These are phyloP conservation scores for Mikania micrantha DNA, from an alignment of 129 eudicot genomes.

Conservation along the genomic window DNA sequence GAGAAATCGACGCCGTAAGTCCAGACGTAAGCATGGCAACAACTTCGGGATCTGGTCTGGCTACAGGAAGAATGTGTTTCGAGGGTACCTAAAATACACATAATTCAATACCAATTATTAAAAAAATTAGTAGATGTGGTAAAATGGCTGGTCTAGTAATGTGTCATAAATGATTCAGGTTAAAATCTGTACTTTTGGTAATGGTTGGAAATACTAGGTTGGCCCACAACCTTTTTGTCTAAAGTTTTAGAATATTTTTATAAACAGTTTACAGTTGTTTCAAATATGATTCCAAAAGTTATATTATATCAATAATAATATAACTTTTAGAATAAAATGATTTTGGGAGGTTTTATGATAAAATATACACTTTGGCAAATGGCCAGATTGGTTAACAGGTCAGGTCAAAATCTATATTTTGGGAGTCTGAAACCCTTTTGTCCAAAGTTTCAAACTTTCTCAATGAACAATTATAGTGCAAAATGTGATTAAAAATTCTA, in stretches of 20 bases:
- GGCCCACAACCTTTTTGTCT: too few species aligned
- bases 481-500: neutral
- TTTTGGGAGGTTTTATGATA: neutral
- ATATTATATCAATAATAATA: too few species aligned
- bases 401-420: neutral
- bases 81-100: constrained; percentile 62
- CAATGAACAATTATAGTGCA: too few species aligned
- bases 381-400: too few species aligned
- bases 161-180: neutral
- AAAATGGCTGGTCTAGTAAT: neutral
- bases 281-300: neutral
- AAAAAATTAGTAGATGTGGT: neutral
- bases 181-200: neutral
- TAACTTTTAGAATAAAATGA: too few species aligned
- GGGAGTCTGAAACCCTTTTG: neutral
- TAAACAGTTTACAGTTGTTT: neutral
- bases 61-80: constrained; percentile 84
- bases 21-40: constrained; percentile 99
- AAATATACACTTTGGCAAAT: neutral
- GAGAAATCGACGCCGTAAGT: constrained; percentile 87
- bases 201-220: too few species aligned
- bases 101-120: neutral
- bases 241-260: too few species aligned
- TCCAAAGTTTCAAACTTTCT: too few species aligned
- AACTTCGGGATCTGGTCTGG: constrained; percentile 93